These are phyloP conservation scores for Leccinum ochraceum DNA, from an alignment of 768 basidiomycete genomes.

Conservation along the genomic window DNA sequence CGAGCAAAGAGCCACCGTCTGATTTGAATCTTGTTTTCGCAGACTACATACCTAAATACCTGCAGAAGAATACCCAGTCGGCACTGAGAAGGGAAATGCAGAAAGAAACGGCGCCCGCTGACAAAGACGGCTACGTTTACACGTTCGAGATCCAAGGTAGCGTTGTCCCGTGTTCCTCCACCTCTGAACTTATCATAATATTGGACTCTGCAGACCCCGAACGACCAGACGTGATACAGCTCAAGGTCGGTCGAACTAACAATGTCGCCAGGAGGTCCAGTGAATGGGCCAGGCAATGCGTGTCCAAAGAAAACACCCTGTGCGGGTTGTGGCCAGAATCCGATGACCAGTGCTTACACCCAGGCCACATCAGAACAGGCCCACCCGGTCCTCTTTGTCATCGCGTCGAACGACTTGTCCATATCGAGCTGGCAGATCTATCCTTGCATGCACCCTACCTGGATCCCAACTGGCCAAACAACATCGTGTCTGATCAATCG, in stretches of 20 bases:
- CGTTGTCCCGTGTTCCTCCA: no score
- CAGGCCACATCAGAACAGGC: conserved; percentile 64
- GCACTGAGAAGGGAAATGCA: no score
- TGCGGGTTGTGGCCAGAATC: conserved; percentile 73
- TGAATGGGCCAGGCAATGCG: conserved; percentile 82
- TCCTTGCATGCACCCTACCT: conserved; percentile 60
- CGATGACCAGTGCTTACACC: conserved; percentile 53
- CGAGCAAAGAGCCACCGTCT: conserved; percentile 5
- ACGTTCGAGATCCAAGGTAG: no score
- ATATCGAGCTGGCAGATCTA: conserved; percentile 77
- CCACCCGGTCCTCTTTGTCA: conserved; percentile 66
- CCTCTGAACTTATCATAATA: no score
- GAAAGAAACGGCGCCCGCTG: no score
- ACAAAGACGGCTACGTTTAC: no score
- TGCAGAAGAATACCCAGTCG: no score
- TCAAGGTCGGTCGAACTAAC: conserved; percentile 80
- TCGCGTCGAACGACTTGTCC: conserved; percentile 75
- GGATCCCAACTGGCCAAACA: conserved; percentile 46
- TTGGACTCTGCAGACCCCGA: conserved; percentile 8
- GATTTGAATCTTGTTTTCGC: conserved; percentile 5
- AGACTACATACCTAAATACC: conserved; percentile 65
- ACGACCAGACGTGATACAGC: conserved; percentile 46
- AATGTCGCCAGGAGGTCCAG: conserved; percentile 73
- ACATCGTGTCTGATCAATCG: conserved; percentile 26
- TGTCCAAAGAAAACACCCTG: conserved; percentile 72